phyloP scores from a whole-genome alignment of 805 yeast species.

The Kluyveromyces lactis region DNA sequence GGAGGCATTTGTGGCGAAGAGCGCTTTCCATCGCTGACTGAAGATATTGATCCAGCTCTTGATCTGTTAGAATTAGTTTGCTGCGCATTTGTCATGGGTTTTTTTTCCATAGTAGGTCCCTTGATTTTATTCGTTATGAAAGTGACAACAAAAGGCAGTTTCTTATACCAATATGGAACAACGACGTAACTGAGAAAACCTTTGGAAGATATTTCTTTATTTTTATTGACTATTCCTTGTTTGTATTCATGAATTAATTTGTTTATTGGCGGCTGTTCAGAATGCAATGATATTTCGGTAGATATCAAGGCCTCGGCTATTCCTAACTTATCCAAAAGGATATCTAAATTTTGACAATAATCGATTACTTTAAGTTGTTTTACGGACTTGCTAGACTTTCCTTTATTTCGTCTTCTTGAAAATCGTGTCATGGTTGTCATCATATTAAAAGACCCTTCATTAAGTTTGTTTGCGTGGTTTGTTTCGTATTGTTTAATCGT shows the following conservation, averaged over 20 bases:
- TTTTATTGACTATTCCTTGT: slow-evolving; percentile 16
- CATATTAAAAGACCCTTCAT: slow-evolving; percentile 27
- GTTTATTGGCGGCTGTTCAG: neutral
- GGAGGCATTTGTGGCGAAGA: slow-evolving; percentile 4
- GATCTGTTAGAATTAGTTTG: neutral
- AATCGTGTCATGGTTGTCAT: slow-evolving; percentile 14
- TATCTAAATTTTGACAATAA: slow-evolving; percentile 31
- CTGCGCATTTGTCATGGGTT: neutral
- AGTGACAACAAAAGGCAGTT: slow-evolving; percentile 39
- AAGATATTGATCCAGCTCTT: slow-evolving; percentile 2
- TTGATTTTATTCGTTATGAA: slow-evolving; percentile 41
- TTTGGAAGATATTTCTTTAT: slow-evolving; percentile 32
- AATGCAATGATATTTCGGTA: slow-evolving; percentile 19
- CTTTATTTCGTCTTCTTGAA: slow-evolving; percentile 17
- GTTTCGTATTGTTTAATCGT: slow-evolving; percentile 29
- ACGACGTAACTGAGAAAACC: slow-evolving; percentile 46
- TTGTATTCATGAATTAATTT: slow-evolving; percentile 11
- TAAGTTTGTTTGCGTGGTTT: slow-evolving; percentile 16
- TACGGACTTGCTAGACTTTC: slow-evolving; percentile 18
- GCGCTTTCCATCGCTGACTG: neutral
- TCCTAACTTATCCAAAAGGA: slow-evolving; percentile 43
- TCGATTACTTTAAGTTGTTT: slow-evolving; percentile 9
- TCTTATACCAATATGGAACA: slow-evolving; percentile 44
- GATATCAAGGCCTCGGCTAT: slow-evolving; percentile 44
- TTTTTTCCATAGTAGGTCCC: slow-evolving; percentile 35